Percentiles rank a stretch among this genome's conserved stretches.
phyloP scores from a whole-genome alignment of 1,284 basidiomycete genomes.

The Taiwanofungus camphoratus region DNA sequence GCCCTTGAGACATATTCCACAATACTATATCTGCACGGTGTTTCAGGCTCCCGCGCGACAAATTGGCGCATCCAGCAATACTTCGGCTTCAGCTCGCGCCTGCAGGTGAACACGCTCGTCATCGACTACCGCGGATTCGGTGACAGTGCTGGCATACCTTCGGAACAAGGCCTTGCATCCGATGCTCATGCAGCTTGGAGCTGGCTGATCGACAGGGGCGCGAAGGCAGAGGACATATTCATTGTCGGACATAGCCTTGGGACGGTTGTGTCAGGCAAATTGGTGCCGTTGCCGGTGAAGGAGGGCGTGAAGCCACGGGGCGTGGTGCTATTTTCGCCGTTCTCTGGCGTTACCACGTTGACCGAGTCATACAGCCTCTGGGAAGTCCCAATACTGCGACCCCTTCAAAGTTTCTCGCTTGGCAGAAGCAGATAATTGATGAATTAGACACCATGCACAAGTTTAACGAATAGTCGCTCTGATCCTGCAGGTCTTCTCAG shows the following conservation, averaged over 20 bases:
- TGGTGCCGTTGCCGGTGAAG: conserved; percentile 52
- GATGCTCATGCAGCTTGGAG: conserved; percentile 83
- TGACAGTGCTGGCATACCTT: conserved; percentile 78
- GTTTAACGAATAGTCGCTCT: conserved; percentile 8
- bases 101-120: conserved; percentile 73
- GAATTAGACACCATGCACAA: no score
- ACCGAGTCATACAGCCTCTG: conserved; percentile 69
- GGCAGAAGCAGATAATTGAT: conserved; percentile 65
- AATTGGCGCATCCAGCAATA: conserved; percentile 61
- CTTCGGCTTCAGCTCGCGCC: conserved; percentile 51
- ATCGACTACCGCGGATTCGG: conserved; percentile 91
- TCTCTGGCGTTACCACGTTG: conserved; percentile 60
- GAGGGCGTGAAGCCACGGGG: conserved; percentile 53
- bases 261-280: conserved; percentile 67
- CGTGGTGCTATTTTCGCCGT: conserved; percentile 73
- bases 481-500: conserved; percentile 48
- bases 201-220: conserved; percentile 63
- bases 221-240: conserved; percentile 52
- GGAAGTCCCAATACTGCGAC: conserved; percentile 68
- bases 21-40: conserved; percentile 88
- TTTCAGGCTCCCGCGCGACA: conserved; percentile 74
- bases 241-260: conserved; percentile 82
- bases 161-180: conserved; percentile 63
- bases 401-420: conserved; percentile 63
- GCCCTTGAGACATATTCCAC: conserved; percentile 67